A percentile compares a stretch with the other conserved stretches of the same genome.
These are phyloP conservation scores for Backusella macrospora DNA, from an alignment of 192 early-diverging fungal genomes.

Conservation along the genomic window DNA sequence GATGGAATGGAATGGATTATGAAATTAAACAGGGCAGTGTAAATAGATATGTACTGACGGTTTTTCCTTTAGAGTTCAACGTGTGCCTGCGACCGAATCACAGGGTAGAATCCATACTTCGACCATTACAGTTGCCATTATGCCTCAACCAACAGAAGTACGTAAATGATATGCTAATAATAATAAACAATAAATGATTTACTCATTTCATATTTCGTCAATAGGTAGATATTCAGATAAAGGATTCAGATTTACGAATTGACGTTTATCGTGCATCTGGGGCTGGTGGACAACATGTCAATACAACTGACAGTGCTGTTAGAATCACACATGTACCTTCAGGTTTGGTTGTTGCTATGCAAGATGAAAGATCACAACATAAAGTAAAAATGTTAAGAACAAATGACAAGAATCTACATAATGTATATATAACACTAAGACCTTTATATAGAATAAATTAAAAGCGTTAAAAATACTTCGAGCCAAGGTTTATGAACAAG, in stretches of 20 bases:
- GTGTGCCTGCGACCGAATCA: slow-evolving; percentile 77
- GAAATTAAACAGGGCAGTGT: neutral
- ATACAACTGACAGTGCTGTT: slow-evolving; percentile 94
- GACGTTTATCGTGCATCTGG: slow-evolving; percentile 79
- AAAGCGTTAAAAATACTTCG: slow-evolving; percentile 85
- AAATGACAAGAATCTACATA: neutral
- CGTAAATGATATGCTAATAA: neutral
- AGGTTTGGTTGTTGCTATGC: slow-evolving; percentile 83
- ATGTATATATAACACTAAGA: neutral
- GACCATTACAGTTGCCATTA: slow-evolving; percentile 77
- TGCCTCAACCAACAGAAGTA: slow-evolving; percentile 73
- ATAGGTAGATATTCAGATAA: slow-evolving; percentile 65
- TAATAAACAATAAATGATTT: too few species aligned
- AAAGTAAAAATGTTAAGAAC: slow-evolving; percentile 40
- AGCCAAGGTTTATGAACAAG: slow-evolving; percentile 74
- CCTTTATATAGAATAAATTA: slow-evolving; percentile 70
- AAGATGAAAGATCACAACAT: slow-evolving; percentile 93
- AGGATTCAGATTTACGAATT: slow-evolving; percentile 66
- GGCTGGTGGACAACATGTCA: slow-evolving; percentile 94
- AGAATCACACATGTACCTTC: slow-evolving; percentile 92
- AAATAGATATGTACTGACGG: neutral
- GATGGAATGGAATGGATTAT: neutral
- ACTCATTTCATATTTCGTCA: neutral
- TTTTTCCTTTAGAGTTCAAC: slow-evolving; percentile 61
- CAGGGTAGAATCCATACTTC: slow-evolving; percentile 80